A percentile compares a stretch with the other conserved stretches of the same genome.
These are phyloP conservation scores for Serendipita sp. DNA, from an alignment of 768 basidiomycete species.

Conservation along the genomic window DNA sequence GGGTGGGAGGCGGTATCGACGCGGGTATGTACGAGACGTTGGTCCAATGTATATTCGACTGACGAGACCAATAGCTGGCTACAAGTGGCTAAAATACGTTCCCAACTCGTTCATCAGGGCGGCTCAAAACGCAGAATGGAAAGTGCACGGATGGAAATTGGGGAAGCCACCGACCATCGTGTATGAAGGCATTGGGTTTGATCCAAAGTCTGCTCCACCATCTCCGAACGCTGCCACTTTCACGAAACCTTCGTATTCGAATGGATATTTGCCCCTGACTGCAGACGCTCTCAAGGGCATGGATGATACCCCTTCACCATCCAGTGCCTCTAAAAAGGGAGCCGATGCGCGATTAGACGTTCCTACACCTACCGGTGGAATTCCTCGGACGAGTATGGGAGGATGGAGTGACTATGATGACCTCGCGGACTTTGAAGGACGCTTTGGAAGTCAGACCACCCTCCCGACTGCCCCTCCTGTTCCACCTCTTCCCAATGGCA, in stretches of 20 bases:
- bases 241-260: not conserved
- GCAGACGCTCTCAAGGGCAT: slow-evolving; percentile 3
- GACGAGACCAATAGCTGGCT: slow-evolving; percentile 42
- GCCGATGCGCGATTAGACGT: not conserved
- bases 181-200: slow-evolving; percentile 76
- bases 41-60: slow-evolving; percentile 5
- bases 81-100: slow-evolving; percentile 95
- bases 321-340: not conserved
- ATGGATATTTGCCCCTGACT: not conserved
- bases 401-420: slow-evolving; percentile 85
- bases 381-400: slow-evolving; percentile 52
- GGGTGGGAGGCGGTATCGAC: slow-evolving; percentile 79
- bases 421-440: slow-evolving; percentile 69
- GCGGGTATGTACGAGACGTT: slow-evolving; percentile 41
- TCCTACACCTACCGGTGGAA: slow-evolving; percentile 21
- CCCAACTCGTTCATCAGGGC: slow-evolving; percentile 86
- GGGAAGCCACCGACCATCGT: slow-evolving; percentile 83
- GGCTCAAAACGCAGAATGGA: slow-evolving; percentile 95
- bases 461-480: slow-evolving; percentile 18
- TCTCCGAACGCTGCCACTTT: not conserved
- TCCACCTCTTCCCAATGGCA: slow-evolving; percentile 6
- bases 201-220: slow-evolving; percentile 22
- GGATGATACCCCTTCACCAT: not conserved
- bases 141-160: slow-evolving; percentile 90
- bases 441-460: slow-evolving; percentile 69